Conservation (phyloP, 2,329 filamentous ascomycete species). For the Periconia sp. region DNA sequence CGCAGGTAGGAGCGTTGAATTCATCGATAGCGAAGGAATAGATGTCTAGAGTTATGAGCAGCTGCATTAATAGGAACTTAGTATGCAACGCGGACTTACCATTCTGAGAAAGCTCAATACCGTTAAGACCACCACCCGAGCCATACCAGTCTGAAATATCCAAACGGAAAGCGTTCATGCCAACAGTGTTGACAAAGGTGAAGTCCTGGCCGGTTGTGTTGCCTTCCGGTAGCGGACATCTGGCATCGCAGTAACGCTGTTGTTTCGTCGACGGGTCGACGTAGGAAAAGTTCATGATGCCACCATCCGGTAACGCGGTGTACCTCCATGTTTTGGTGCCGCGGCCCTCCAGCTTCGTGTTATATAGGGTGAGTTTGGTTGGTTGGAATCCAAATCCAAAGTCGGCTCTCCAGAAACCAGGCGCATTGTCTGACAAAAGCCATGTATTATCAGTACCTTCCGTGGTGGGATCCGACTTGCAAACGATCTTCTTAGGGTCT, state of each 20-base stretch:
- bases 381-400: slow-evolving; percentile 87
- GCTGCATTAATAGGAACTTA: no score
- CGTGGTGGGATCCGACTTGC: slow-evolving; percentile 66
- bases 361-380: slow-evolving; percentile 85
- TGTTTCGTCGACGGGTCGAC: slow-evolving; percentile 72
- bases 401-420: slow-evolving; percentile 82
- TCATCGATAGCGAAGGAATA: slow-evolving; percentile 82
- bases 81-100: no score
- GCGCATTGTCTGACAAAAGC: slow-evolving; percentile 75
- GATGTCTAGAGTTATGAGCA: slow-evolving; percentile 72
- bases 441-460: slow-evolving; percentile 79
- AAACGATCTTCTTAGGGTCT: slow-evolving; percentile 82
- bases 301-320: slow-evolving; percentile 81
- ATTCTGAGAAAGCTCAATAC: slow-evolving; percentile 86
- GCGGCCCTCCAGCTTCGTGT: slow-evolving; percentile 81
- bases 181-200: slow-evolving; percentile 87
- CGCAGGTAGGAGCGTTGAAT: slow-evolving; percentile 89
- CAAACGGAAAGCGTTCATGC: slow-evolving; percentile 85
- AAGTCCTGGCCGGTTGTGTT: slow-evolving; percentile 84
- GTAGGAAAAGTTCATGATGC: slow-evolving; percentile 96
- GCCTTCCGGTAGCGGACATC: slow-evolving; percentile 79
- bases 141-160: slow-evolving; percentile 91
- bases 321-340: slow-evolving; percentile 90
- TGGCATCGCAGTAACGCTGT: slow-evolving; percentile 75
- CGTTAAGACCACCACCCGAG: slow-evolving; percentile 79